These are phyloP conservation scores for Globisporangium emineosum DNA, from an alignment of 352 stramenopile species.

Conservation along the genomic window DNA sequence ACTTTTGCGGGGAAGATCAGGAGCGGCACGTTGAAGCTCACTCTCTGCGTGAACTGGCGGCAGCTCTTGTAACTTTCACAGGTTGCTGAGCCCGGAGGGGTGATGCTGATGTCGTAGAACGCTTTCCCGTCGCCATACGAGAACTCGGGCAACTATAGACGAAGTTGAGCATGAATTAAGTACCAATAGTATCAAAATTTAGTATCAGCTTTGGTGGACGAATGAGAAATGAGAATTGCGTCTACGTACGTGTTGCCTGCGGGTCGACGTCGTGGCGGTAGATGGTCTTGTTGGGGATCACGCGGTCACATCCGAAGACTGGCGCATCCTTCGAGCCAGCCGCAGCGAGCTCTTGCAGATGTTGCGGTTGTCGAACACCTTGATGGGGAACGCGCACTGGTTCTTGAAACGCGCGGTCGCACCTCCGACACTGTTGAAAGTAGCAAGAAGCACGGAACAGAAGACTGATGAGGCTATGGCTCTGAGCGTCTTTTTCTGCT, in stretches of 20 bases:
- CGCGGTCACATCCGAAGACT: slow-evolving; percentile 12
- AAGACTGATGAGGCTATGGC: no score
- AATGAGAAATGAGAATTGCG: no score
- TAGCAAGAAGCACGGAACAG: no score
- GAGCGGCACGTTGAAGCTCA: slow-evolving; percentile 24
- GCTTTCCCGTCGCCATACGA: slow-evolving; percentile 18
- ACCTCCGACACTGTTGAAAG: not conserved
- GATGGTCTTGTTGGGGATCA: slow-evolving; percentile 18
- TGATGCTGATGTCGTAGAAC: slow-evolving; percentile 34
- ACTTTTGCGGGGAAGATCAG: slow-evolving; percentile 21
- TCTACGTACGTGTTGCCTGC: slow-evolving; percentile 29
- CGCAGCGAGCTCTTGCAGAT: slow-evolving; percentile 18
- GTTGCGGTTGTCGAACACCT: slow-evolving; percentile 17
- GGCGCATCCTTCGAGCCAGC: not conserved
- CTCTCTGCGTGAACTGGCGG: slow-evolving; percentile 8
- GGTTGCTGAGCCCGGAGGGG: slow-evolving; percentile 21
- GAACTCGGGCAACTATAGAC: slow-evolving; percentile 30
- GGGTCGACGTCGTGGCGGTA: slow-evolving; percentile 18
- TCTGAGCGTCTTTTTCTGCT: no score
- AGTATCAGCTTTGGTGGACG: slow-evolving; percentile 9
- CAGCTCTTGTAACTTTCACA: slow-evolving; percentile 24
- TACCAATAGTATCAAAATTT: no score
- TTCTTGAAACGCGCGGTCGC: slow-evolving; percentile 23
- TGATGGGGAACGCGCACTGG: slow-evolving; percentile 20
- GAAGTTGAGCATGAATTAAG: not conserved